These are phyloP conservation scores for Acer saccharum DNA, from an alignment of 345 rosid genomes.

Conservation along the genomic window DNA sequence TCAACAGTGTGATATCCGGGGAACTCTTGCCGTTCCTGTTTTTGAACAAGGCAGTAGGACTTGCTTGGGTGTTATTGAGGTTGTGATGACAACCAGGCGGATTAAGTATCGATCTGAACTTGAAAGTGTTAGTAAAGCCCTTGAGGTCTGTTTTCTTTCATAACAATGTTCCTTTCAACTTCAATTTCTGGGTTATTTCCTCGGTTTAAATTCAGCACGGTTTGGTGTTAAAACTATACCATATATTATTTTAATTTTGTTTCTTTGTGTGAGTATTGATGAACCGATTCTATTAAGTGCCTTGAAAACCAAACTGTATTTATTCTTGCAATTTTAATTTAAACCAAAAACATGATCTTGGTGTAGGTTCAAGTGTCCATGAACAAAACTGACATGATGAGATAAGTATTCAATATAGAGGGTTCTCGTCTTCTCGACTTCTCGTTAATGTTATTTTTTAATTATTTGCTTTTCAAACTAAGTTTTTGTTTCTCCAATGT, in stretches of 20 bases:
- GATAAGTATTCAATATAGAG: not conserved
- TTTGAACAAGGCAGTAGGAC: constrained; percentile 82
- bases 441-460: not conserved
- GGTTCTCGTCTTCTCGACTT: not conserved
- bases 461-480: not conserved
- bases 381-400: not conserved
- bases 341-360: not conserved
- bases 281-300: not conserved
- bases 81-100: constrained; percentile 76
- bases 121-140: constrained; percentile 81
- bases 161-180: not conserved
- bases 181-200: no score
- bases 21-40: constrained; percentile 88
- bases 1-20: constrained; percentile 70
- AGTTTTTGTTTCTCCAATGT: not conserved
- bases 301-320: not conserved
- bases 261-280: not conserved
- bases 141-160: constrained; percentile 62
- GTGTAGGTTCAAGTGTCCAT: not conserved
- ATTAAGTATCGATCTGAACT: constrained; percentile 70
- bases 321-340: not conserved
- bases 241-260: not conserved
- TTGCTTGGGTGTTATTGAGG: constrained; percentile 92
- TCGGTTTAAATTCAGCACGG: not conserved
- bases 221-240: not conserved